Evolutionary conservation across 2,329 filamentous ascomycete species (phyloP), one percentile per base, ranked within the genome.

Genomic region (Aspergillus tamarii): DNA sequence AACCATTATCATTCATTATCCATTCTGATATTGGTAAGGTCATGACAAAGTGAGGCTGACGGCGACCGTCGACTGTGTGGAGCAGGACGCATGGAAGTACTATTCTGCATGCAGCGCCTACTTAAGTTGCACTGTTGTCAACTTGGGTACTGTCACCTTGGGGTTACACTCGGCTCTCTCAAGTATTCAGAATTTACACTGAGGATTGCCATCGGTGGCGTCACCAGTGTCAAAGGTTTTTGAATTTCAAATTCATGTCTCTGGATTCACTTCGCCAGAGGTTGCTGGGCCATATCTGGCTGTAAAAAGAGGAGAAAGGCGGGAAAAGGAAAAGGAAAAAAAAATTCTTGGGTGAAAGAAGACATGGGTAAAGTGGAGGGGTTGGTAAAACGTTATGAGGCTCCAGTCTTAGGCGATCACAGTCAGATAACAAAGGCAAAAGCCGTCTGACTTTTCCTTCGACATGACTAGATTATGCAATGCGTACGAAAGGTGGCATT

Each of bases 11-110:
- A 48, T 50, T 45, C 12, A 58, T 43, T 21, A 28, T 34, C 36
- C 36, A 30, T 59, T 32, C 19, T 19, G 39, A 30, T 59, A 45
- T 30, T 61, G 34, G 41, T 58, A 54, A 39, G 52, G 59, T 54
- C 64, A 64, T 60, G 59, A 56, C 34, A 54, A 60, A 63, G 67
- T 59, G 64, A 69, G 60, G 60, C 64, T 66, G 60, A 56, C 52
- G 59, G 55, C 52, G 52, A 61, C 23, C 45, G 45, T 64, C 26
- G 45, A 56, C 32, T 57, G 32, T 53, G 59, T 64, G 63, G 32
- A 59, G 60, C 58, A 53, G 26, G 19, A 28, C 21, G 32, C 55
- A 58, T 63, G 62, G 48, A 50, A 58, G 56, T 41, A 28, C 26
- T 54, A 28, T 45, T 56, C 43, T 60, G 52, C 43, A 59, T 61